Evolutionary conservation across 805 yeast species (phyloP), one percentile per base, ranked within the genome.

Genomic region (Pichia phayaonensis): DNA sequence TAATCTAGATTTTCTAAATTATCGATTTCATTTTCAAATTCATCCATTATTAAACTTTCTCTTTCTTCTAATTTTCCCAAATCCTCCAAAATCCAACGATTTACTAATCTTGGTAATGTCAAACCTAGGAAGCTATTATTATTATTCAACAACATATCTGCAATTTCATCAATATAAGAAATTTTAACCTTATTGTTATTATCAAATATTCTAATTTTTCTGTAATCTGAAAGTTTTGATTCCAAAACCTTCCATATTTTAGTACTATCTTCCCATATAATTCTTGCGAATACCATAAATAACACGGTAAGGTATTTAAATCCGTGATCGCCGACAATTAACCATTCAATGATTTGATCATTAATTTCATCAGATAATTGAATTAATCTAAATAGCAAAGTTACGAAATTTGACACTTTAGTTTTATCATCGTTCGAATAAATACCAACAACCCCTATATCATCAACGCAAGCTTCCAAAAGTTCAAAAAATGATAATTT

Each of bases 241-340:
- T 80, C 89, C 34, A 89, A 69, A 11, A 70, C 12, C 3, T 16
- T 23, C 45, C 46, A 52, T 8, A 50, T n/a, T 12, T 18, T 7
- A 2, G 20, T 46, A 20, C 24, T 23, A 21, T 42, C 23, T 12
- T 72, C 62, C 58, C 61, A 67, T 4, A 76, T 73, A 49, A 77
- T 54, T 48, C 94, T 64, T 13, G 75, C 64, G 61, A 86, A 90
- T n/a, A 85, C 60, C 31, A 90, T 72, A 0, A 82, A 78, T 49
- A 92, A 62, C 1, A 86, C 84, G 1, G 85, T 79, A 45, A 88
- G 65, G 60, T 89, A 90, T 65, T 88, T 87, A 74, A 90, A 90
- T 49, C 83, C 80, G 46, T 72, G 68, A 58, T 90, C 94, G 2
- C 64, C 64, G n/a, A 20, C 38, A 13, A 84, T 66, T 54, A 78